A percentile compares a stretch with the other conserved stretches of the same genome.
phyloP scores from a whole-genome alignment of 1,284 basidiomycete genomes.

The Fomitopsis betulina region DNA sequence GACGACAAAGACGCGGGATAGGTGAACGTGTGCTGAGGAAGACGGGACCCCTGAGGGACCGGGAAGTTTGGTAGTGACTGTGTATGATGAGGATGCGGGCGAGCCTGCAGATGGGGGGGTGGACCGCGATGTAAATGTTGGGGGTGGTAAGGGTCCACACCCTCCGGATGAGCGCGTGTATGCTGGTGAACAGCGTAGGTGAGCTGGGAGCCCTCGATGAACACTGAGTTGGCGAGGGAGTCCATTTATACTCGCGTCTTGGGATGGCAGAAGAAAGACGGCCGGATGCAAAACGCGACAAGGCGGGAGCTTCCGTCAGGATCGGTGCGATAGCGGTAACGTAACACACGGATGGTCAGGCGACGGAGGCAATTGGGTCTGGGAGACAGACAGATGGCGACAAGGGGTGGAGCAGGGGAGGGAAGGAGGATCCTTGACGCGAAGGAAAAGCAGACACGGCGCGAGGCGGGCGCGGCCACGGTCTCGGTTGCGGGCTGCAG shows the following conservation, averaged over 20 bases:
- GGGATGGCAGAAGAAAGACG: background rate
- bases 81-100: background rate
- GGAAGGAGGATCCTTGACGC: conserved; percentile 1
- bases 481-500: background rate
- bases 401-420: conserved; percentile 1
- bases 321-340: background rate
- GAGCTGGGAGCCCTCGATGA: background rate
- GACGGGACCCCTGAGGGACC: conserved; percentile 7
- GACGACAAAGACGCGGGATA: background rate
- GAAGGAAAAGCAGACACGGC: conserved; percentile 1
- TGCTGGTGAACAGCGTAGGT: background rate
- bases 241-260: background rate
- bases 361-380: background rate
- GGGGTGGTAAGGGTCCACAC: background rate
- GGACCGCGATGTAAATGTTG: background rate
- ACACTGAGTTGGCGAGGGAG: background rate
- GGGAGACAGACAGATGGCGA: background rate
- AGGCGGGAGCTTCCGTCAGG: background rate
- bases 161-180: background rate
- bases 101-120: background rate
- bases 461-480: background rate
- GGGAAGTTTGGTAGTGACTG: conserved; percentile 5
- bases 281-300: background rate
- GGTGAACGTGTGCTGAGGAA: background rate
- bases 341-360: background rate